Evolutionary conservation across 345 rosid genomes (phyloP), one percentile per base, ranked within the genome.

Genomic region (Melaleuca alternifolia): DNA sequence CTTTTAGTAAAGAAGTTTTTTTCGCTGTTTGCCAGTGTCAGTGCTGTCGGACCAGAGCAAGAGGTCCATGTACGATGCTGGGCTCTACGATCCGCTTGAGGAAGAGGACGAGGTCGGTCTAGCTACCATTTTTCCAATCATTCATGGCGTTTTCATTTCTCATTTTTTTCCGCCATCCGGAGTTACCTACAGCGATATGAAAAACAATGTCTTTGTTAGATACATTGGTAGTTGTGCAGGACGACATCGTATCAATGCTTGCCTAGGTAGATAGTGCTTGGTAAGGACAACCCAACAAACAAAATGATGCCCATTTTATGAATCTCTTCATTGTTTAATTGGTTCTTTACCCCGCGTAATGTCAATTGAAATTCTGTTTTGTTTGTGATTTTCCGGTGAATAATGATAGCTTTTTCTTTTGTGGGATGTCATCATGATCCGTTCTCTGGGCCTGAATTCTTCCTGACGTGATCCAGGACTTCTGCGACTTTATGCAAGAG

Each of bases 401-500:
- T 33, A 65, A 59, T 59, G 18, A 59, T n/a, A 33, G 71, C 9
- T 56, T 6, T n/a, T 56, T 50, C n/a, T 23, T 26, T 20, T 7
- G 50, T 51, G 54, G 79, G 33, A 26, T 15, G 4, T 24, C 30
- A 53, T 61, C 5, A 11, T 7, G 5, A 44, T 50, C 50, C 59
- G 20, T 50, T 11, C 7, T 51, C 16, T 30, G 5, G 59, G 61
- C 85, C 48, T 84, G 61, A 88, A 83, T 65, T 86, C 24, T 84
- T n/a, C 6, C 85, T 33, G 46, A 50, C 3, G 86, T 85, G 84
- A 87, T 57, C 41, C 93, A 97, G 99, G 98, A 92, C 41, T 96
- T 97, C 75, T 92, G 95, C 41, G 97, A 90, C 41, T 96, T 97
- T 82, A 95, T 97, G 98, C 94, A 95, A 92, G 99, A 97, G 92